Base-by-base conservation (phyloP, 2,329 filamentous ascomycete species). In the Leptographium galeiforme region DNA sequence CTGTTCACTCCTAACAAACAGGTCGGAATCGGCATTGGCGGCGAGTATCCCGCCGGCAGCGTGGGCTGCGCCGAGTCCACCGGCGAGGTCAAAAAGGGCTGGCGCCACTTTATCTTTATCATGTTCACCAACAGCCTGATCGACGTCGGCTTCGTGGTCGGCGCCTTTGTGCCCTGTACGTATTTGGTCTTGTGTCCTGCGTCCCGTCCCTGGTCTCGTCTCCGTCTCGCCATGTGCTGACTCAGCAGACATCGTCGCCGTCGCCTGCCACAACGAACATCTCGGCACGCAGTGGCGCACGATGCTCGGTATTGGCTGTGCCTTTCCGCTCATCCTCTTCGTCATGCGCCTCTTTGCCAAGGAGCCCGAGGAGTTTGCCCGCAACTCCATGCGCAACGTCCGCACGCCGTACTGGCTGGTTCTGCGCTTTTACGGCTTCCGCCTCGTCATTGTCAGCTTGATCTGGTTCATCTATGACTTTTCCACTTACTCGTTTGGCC, bases 381-480 rank as follows among this genome's bases (percentile, higher is more conserved):
- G 77, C 12, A 77, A 89, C 62, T 81, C 80, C 10, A 87, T 90
- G 83, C 76, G 74, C 60, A 74, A 77, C 60, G 68, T 66, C 46
- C 70, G 72, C 57, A 81, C 78, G 0, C 79, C 79, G 0, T 84
- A 81, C 60, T 54, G 61, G 45, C 67, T 82, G 1, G 73, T 78
- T 1, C 55, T 78, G 43, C 78, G 72, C 52, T 90, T 81, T 63
- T 94, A 94, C 66, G 85, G 88, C 68, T 79, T 74, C 62, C 79
- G 87, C 19, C 71, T 94, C n/a, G 61, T 78, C 1, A 68, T 84
- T 19, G 85, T 93, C 53, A 81, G 79, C 57, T 60, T 83, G 25
- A 86, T 94, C 63, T 94, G 89, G 88, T 93, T 93, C 67, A 77
- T 91, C 57, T 94, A 89, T 64, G 82, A 89, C 52, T 95, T 95